These are phyloP conservation scores for Melocanna baccifera DNA, from an alignment of 176 grass and related monocot genomes.

Conservation along the genomic window DNA sequence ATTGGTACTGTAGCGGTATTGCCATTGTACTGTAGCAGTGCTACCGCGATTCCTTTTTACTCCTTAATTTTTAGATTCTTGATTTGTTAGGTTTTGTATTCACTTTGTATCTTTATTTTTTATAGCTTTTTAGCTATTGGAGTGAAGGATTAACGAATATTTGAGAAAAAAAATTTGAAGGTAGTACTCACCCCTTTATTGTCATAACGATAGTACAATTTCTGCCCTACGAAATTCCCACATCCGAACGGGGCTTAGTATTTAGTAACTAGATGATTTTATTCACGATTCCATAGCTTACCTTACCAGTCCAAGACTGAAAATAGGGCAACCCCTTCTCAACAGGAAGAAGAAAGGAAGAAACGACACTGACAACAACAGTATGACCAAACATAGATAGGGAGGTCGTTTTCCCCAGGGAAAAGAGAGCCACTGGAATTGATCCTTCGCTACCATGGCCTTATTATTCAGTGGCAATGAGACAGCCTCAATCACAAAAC, in stretches of 20 bases:
- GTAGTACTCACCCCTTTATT: too few species aligned
- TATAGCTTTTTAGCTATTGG: too few species aligned
- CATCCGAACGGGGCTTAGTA: not conserved
- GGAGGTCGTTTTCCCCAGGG: slow-evolving; percentile 19
- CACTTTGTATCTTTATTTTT: too few species aligned
- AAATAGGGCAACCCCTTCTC: not conserved
- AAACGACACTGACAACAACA: not conserved
- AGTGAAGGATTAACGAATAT: too few species aligned
- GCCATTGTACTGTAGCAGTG: too few species aligned
- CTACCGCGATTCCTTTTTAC: too few species aligned
- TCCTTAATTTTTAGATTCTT: too few species aligned
- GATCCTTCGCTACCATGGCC: not conserved
- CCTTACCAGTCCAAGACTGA: not conserved
- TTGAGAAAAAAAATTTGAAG: too few species aligned
- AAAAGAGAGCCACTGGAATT: not conserved
- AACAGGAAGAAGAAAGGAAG: not conserved
- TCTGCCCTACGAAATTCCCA: not conserved
- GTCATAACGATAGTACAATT: not conserved
- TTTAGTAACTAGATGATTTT: too few species aligned
- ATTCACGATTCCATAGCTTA: not conserved
- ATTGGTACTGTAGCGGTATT: too few species aligned
- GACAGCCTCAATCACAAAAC: not conserved
- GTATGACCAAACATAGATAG: not conserved
- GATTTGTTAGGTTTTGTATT: too few species aligned
- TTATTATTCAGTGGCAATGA: not conserved